Evolutionary conservation across 1,284 basidiomycete genomes (phyloP).

Genomic region (Ustilago nuda): DNA sequence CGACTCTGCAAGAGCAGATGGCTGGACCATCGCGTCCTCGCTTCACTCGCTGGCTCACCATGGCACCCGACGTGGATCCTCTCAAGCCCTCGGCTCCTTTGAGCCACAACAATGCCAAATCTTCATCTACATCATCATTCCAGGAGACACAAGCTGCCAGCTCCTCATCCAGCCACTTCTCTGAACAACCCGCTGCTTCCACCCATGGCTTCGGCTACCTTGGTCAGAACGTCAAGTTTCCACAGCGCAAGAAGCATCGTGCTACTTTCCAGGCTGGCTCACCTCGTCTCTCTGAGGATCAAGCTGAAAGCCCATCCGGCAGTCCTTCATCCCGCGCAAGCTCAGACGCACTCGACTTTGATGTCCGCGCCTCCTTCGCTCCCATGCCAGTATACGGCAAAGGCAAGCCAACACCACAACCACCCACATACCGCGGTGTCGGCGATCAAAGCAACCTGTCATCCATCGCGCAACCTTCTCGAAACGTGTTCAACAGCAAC

Average conservation of each 20-base stretch:
- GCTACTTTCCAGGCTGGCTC: slow-evolving; percentile 52
- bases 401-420: slow-evolving; percentile 13
- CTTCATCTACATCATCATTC: slow-evolving; percentile 3
- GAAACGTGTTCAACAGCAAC: not conserved
- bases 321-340: slow-evolving; percentile 30
- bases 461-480: slow-evolving; percentile 1
- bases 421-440: slow-evolving; percentile 20
- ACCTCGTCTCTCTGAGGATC: slow-evolving; percentile 42
- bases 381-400: slow-evolving; percentile 53
- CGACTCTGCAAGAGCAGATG: slow-evolving; percentile 43
- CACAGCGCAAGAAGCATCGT: slow-evolving; percentile 38
- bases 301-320: slow-evolving; percentile 18
- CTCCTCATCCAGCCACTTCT: slow-evolving; percentile 9
- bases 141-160: slow-evolving; percentile 10
- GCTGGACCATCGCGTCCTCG: slow-evolving; percentile 41
- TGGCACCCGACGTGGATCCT: slow-evolving; percentile 54
- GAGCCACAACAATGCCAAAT: not conserved
- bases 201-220: slow-evolving; percentile 39
- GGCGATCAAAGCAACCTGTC: slow-evolving; percentile 12
- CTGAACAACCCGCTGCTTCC: slow-evolving; percentile 22
- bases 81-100: slow-evolving; percentile 7
- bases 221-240: slow-evolving; percentile 29
- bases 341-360: slow-evolving; percentile 49
- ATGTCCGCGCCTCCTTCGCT: slow-evolving; percentile 58
- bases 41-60: slow-evolving; percentile 60